Evolutionary conservation across 169 alveolate genomes (phyloP).

Genomic region (Cryptosporidium sp.): DNA sequence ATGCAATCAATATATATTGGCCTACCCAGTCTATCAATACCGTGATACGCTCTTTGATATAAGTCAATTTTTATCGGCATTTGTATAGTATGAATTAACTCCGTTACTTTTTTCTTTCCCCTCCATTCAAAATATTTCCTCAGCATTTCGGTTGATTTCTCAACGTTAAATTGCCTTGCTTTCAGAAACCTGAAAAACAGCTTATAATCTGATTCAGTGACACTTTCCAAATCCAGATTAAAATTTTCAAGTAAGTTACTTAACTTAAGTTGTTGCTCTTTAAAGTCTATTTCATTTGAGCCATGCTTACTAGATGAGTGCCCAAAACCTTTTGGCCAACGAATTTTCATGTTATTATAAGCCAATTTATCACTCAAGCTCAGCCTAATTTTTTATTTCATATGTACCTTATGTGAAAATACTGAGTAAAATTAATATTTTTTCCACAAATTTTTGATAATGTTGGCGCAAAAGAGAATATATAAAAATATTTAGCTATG

Average conservation of each 20-base stretch:
- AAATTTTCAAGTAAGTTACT: slow-evolving; percentile 39
- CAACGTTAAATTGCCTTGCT: slow-evolving; percentile 82
- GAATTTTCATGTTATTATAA: slow-evolving; percentile 35
- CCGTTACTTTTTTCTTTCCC: slow-evolving; percentile 69
- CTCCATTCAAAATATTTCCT: slow-evolving; percentile 83
- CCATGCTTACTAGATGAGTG: background rate
- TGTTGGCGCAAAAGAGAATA: background rate
- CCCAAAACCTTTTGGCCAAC: slow-evolving; percentile 60
- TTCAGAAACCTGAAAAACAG: slow-evolving; percentile 78
- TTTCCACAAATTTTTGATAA: background rate
- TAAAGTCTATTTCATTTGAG: slow-evolving; percentile 17
- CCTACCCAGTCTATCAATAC: slow-evolving; percentile 79
- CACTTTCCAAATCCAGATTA: slow-evolving; percentile 1
- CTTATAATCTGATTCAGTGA: slow-evolving; percentile 24
- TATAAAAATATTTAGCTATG: too few species aligned
- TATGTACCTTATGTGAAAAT: background rate
- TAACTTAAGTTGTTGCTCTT: slow-evolving; percentile 34
- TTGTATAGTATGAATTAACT: slow-evolving; percentile 24
- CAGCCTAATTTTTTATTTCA: background rate
- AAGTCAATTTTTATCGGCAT: slow-evolving; percentile 61
- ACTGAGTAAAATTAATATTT: background rate
- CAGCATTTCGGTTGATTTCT: slow-evolving; percentile 81
- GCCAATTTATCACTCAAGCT: background rate
- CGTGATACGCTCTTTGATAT: slow-evolving; percentile 83
- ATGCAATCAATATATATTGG: slow-evolving; percentile 84